Conservation (phyloP, 371 early-diverging fungal genomes). For the Rhizopus stolonifer region DNA sequence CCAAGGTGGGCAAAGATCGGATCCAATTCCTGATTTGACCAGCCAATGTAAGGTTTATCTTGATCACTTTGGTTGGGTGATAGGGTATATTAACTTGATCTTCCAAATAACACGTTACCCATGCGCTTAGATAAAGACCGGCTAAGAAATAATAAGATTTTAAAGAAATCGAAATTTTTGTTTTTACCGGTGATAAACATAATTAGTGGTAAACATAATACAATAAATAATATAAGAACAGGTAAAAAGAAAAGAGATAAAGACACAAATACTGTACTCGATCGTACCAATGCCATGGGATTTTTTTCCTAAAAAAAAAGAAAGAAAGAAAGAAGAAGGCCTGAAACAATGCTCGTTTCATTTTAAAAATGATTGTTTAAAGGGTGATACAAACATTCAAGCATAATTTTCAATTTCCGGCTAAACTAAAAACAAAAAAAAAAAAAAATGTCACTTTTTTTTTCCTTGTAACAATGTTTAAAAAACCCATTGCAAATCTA, state of each 20-base stretch:
- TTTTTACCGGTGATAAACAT: background rate
- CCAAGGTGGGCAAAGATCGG: conserved; percentile 33
- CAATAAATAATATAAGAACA: conserved; percentile 24
- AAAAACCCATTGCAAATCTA: conserved; percentile 54
- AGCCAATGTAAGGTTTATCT: conserved; percentile 36
- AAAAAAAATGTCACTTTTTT: background rate
- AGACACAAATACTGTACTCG: conserved; percentile 42
- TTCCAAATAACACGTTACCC: conserved; percentile 44
- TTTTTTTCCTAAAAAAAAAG: background rate
- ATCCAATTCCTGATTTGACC: conserved; percentile 30
- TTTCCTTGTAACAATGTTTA: conserved; percentile 48
- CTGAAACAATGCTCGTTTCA: background rate
- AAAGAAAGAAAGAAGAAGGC: background rate
- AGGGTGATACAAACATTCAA: no score
- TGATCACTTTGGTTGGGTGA: conserved; percentile 40
- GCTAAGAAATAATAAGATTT: conserved; percentile 22
- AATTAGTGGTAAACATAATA: conserved; percentile 40
- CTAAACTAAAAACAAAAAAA: background rate
- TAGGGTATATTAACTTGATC: conserved; percentile 48
- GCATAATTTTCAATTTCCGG: background rate
- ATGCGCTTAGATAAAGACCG: conserved; percentile 50
- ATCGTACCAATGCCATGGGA: conserved; percentile 20
- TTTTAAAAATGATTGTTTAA: no score
- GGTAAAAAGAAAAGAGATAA: conserved; percentile 46
- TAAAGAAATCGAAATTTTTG: background rate